Percentiles rank a stretch among this genome's conserved stretches.
Conservation (phyloP, 2,329 filamentous ascomycete species). For the Talaromyces sp. region DNA sequence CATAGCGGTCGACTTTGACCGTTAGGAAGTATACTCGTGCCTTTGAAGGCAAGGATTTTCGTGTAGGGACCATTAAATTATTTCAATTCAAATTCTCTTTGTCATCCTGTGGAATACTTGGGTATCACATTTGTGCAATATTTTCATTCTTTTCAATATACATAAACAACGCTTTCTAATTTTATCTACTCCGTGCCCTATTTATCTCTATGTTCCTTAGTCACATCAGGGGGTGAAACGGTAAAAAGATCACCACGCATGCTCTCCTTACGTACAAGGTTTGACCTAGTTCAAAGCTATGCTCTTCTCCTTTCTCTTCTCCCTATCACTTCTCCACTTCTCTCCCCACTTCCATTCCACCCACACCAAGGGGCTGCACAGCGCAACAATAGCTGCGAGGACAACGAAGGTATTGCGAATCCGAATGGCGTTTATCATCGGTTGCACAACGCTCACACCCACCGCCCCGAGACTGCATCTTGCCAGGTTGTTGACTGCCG, state of each 20-base stretch:
- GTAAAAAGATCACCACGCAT: not conserved
- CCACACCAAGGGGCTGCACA: constrained; percentile 6
- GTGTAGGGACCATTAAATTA: no score
- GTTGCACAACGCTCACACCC: constrained; percentile 3
- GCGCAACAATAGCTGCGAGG: not conserved
- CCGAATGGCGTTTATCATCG: constrained; percentile 1
- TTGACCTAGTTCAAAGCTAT: not conserved
- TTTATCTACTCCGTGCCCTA: not conserved
- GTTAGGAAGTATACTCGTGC: not conserved
- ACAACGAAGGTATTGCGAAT: not conserved
- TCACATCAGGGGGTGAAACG: no score
- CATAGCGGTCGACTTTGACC: not conserved
- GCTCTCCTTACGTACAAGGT: not conserved
- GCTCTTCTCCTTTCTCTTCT: not conserved
- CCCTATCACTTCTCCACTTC: constrained; percentile 2
- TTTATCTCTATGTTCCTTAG: not conserved
- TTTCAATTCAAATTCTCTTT: no score
- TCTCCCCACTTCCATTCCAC: constrained; percentile 6
- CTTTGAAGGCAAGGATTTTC: not conserved
- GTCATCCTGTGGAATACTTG: no score
- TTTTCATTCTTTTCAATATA: not conserved
- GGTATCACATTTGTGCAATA: not conserved
- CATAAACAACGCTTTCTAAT: not conserved
- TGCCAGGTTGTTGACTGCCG: constrained; percentile 2
- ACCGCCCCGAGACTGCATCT: constrained; percentile 2